Evolutionary conservation across 352 stramenopile species (phyloP).

Genomic region (Pelagophyceae sp.): DNA sequence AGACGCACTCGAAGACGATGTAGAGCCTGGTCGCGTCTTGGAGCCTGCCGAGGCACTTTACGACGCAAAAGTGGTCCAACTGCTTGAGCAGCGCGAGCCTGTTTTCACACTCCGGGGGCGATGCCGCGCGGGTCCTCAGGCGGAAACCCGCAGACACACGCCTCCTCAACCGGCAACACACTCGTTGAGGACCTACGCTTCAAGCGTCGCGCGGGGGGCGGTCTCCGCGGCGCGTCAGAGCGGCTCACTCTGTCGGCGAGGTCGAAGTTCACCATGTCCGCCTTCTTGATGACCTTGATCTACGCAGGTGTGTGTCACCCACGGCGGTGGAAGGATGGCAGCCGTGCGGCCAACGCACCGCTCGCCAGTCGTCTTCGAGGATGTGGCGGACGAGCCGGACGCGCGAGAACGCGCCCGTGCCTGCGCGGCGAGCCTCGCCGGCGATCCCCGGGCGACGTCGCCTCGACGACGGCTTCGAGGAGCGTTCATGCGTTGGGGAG

Average conservation of each 20-base stretch:
- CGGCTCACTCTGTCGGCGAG: neutral
- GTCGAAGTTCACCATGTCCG: neutral
- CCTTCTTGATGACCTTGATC: constrained; percentile 10
- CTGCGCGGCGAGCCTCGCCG: no score
- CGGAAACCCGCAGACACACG: no score
- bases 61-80: no score
- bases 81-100: no score
- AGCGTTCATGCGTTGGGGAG: no score
- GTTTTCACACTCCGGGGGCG: no score
- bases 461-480: no score
- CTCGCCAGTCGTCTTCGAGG: neutral
- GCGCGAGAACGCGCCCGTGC: neutral
- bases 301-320: neutral
- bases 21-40: neutral
- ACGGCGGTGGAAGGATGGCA: neutral
- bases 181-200: no score
- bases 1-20: constrained; percentile 9
- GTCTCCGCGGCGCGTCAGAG: neutral
- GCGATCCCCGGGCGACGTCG: no score
- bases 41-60: neutral
- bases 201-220: no score
- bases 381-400: neutral
- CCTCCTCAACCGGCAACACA: no score
- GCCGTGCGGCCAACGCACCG: neutral
- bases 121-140: no score